These are phyloP conservation scores for Xylaria hypoxylon DNA, from an alignment of 2,329 filamentous ascomycete genomes.

Conservation along the genomic window DNA sequence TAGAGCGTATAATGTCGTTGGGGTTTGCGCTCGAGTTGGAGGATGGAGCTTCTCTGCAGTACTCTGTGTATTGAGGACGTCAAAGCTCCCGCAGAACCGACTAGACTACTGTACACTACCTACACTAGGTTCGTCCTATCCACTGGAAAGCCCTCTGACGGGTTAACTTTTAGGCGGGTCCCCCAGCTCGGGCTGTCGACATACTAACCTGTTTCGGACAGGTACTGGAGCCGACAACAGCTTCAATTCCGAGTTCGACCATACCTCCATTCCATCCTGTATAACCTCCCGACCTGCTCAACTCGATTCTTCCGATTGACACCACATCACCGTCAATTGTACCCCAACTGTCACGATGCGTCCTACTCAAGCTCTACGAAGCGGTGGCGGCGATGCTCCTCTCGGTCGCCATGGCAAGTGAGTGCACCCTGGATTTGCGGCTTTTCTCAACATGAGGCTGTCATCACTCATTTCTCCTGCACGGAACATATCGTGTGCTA, in stretches of 20 bases:
- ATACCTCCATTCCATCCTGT: constrained; percentile 37
- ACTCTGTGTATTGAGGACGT: no score
- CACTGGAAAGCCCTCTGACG: constrained; percentile 1
- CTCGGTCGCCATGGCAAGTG: constrained; percentile 60
- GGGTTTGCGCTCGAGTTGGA: constrained; percentile 21
- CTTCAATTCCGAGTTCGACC: constrained; percentile 49
- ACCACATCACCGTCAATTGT: constrained; percentile 45
- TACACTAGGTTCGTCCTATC: no score
- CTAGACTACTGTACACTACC: no score
- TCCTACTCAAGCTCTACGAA: constrained; percentile 58
- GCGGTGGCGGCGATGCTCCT: constrained; percentile 56
- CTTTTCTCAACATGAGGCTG: constrained; percentile 45
- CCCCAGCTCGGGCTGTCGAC: constrained; percentile 32
- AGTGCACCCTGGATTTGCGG: constrained; percentile 51
- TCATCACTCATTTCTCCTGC: not conserved
- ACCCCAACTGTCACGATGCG: constrained; percentile 55
- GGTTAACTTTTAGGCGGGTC: constrained; percentile 44
- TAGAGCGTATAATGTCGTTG: constrained; percentile 9
- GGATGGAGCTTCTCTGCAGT: constrained; percentile 41
- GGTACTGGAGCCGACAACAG: constrained; percentile 32
- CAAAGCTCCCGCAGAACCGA: no score
- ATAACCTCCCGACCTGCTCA: constrained; percentile 40
- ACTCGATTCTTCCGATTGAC: constrained; percentile 47
- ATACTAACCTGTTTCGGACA: constrained; percentile 39
- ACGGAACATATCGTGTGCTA: constrained; percentile 35